phyloP scores from a whole-genome alignment of 2,329 filamentous ascomycete genomes.

The Calonectria pseudoreteaudii region DNA sequence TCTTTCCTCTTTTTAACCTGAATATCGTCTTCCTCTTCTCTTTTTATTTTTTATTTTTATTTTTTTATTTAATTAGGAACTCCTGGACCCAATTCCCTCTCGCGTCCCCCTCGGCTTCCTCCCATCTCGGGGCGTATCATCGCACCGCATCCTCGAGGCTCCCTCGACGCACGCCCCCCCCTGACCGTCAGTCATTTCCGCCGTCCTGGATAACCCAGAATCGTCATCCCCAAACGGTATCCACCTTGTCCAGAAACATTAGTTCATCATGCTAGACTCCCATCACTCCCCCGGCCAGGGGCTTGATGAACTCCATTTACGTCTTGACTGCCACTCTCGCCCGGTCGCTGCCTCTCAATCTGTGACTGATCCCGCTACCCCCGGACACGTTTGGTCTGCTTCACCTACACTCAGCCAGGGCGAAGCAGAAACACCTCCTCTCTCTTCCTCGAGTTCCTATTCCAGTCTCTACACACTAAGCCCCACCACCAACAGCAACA shows the following conservation, averaged over 20 bases:
- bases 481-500: not conserved
- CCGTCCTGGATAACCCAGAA: conserved; percentile 28
- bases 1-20: not conserved
- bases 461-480: conserved; percentile 9
- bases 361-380: conserved; percentile 23
- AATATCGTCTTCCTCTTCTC: not conserved
- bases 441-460: conserved; percentile 7
- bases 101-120: not conserved
- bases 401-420: conserved; percentile 7
- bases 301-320: conserved; percentile 36
- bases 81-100: not conserved
- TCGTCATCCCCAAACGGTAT: conserved; percentile 22
- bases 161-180: not conserved
- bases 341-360: conserved; percentile 25
- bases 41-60: not conserved
- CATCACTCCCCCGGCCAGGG: conserved; percentile 32
- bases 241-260: conserved; percentile 38
- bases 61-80: too few species aligned
- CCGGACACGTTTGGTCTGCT: conserved; percentile 16
- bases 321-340: conserved; percentile 40
- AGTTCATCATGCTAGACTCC: conserved; percentile 44
- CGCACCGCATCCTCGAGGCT: not conserved
- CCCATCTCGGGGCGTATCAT: not conserved
- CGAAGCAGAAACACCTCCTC: conserved; percentile 17
- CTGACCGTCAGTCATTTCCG: conserved; percentile 19